phyloP scores from a whole-genome alignment of 163 green algal genomes.

The Coccomyxa subellipsoidea region DNA sequence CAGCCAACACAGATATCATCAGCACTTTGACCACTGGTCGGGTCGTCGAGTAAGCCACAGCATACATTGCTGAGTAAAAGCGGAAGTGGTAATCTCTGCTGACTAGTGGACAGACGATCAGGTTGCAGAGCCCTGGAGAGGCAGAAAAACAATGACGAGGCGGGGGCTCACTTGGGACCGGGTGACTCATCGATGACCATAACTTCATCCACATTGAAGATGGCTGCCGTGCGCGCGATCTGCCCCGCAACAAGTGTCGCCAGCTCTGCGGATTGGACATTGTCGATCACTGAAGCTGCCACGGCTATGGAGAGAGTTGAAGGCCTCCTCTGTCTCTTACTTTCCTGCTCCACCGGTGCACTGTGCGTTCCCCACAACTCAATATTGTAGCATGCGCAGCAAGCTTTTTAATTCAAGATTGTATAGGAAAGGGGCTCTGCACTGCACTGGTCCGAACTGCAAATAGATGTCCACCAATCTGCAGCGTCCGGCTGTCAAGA shows the following conservation, averaged over 20 bases:
- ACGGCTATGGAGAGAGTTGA: slow-evolving; percentile 75
- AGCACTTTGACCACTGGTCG: too few species aligned
- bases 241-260: slow-evolving; percentile 81
- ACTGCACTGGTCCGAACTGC: too few species aligned
- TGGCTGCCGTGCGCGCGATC: slow-evolving; percentile 76
- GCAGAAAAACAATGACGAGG: background rate
- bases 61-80: too few species aligned
- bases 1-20: background rate
- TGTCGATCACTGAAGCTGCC: slow-evolving; percentile 81
- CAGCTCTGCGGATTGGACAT: slow-evolving; percentile 75
- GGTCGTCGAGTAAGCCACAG: too few species aligned
- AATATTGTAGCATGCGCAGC: too few species aligned
- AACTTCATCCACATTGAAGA: slow-evolving; percentile 91
- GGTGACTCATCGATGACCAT: slow-evolving; percentile 63
- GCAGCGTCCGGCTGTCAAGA: too few species aligned
- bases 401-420: too few species aligned
- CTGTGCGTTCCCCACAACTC: too few species aligned
- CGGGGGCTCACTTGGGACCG: background rate
- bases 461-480: too few species aligned
- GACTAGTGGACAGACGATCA: too few species aligned
- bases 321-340: background rate
- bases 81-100: too few species aligned
- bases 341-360: background rate
- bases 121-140: background rate
- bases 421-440: too few species aligned